These are phyloP conservation scores for Pelargonium australe DNA, from an alignment of 441 rosid genomes.

Conservation along the genomic window DNA sequence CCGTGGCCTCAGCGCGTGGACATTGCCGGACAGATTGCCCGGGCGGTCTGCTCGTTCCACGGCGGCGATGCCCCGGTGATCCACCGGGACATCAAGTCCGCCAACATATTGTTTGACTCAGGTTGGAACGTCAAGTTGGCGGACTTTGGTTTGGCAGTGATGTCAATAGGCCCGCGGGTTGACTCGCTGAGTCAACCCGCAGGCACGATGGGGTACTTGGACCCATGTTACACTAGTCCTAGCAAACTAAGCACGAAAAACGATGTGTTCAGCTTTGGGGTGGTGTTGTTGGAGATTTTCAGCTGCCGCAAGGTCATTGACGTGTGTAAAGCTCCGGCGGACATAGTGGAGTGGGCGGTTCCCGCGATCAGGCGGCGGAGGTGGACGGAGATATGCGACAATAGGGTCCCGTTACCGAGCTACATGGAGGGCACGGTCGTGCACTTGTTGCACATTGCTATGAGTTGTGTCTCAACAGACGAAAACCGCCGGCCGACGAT, in stretches of 20 bases:
- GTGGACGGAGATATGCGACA: slow-evolving; percentile 31
- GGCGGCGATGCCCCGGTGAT: slow-evolving; percentile 32
- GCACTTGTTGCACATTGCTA: slow-evolving; percentile 40
- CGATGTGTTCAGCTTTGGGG: slow-evolving; percentile 63
- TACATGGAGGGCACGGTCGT: slow-evolving; percentile 27
- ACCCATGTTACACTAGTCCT: slow-evolving; percentile 52
- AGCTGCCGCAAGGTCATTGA: slow-evolving; percentile 59
- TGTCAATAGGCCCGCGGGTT: background rate
- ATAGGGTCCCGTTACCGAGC: slow-evolving; percentile 30
- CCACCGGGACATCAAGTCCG: slow-evolving; percentile 70
- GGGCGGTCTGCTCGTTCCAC: slow-evolving; percentile 54
- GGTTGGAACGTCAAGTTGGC: slow-evolving; percentile 50
- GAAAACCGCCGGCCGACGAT: background rate
- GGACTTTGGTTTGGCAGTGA: slow-evolving; percentile 54
- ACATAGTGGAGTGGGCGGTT: slow-evolving; percentile 58
- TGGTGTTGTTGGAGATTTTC: slow-evolving; percentile 54
- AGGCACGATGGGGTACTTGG: slow-evolving; percentile 67
- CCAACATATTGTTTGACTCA: slow-evolving; percentile 52
- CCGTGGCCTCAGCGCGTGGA: slow-evolving; percentile 52
- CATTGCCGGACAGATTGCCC: slow-evolving; percentile 47
- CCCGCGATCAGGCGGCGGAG: slow-evolving; percentile 33
- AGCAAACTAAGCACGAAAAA: slow-evolving; percentile 40
- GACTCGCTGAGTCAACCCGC: too few relatives aligned
- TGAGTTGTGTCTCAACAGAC: slow-evolving; percentile 42
- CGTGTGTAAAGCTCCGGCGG: slow-evolving; percentile 33